Percentiles rank a stretch among this genome's conserved stretches.
phyloP scores from a whole-genome alignment of 768 basidiomycete species.

The Ramaria sp. region DNA sequence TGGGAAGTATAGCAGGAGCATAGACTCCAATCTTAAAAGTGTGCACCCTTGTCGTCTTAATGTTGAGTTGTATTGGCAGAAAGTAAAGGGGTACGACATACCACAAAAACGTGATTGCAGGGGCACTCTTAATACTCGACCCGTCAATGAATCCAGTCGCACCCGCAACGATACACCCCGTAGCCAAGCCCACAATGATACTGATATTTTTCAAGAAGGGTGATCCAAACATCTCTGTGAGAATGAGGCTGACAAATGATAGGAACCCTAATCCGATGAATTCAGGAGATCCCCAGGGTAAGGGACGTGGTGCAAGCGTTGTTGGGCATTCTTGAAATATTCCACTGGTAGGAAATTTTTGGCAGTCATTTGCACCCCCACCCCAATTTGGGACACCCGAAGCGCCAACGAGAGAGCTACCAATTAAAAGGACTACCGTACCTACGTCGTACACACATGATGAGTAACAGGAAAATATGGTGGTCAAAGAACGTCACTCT shows the following conservation, averaged over 20 bases:
- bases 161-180: constrained; percentile 76
- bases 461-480: background rate
- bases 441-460: constrained; percentile 26
- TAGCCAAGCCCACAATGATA: constrained; percentile 61
- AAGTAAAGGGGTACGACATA: constrained; percentile 12
- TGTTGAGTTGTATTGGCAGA: background rate
- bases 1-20: constrained; percentile 52
- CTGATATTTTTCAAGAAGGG: constrained; percentile 78
- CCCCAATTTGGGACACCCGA: constrained; percentile 78
- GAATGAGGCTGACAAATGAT: constrained; percentile 62
- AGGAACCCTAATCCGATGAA: constrained; percentile 85
- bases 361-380: constrained; percentile 69
- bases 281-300: constrained; percentile 73
- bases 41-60: constrained; percentile 38
- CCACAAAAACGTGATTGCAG: constrained; percentile 78
- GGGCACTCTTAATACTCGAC: constrained; percentile 51
- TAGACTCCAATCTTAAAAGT: constrained; percentile 71
- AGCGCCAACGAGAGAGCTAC: constrained; percentile 61
- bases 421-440: constrained; percentile 72
- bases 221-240: constrained; percentile 74
- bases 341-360: constrained; percentile 45
- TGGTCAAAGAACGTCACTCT: background rate
- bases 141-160: constrained; percentile 69
- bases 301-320: constrained; percentile 55
- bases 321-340: constrained; percentile 66